These are phyloP conservation scores for Plasmodium fragile DNA, from an alignment of 169 alveolate genomes.

Conservation along the genomic window DNA sequence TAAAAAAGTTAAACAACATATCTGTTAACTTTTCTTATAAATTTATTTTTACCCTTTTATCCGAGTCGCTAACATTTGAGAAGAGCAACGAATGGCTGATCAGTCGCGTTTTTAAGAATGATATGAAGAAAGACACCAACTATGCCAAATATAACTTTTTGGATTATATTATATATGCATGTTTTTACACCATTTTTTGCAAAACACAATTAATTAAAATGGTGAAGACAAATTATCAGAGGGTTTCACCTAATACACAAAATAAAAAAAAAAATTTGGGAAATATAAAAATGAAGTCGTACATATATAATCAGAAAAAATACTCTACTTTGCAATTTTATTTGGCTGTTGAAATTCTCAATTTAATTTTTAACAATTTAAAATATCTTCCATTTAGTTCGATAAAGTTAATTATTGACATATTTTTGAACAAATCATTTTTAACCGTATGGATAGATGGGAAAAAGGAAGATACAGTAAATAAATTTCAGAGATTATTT, in stretches of 20 bases:
- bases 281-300: conserved; percentile 32
- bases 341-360: conserved; percentile 41
- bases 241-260: not conserved
- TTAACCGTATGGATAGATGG: conserved; percentile 26
- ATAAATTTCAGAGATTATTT: conserved; percentile 60
- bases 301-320: conserved; percentile 43
- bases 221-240: conserved; percentile 19
- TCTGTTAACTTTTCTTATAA: conserved; percentile 18
- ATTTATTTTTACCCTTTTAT: conserved; percentile 48
- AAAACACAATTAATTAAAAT: conserved; percentile 43
- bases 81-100: conserved; percentile 17
- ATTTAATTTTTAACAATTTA: conserved; percentile 49
- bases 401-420: conserved; percentile 58
- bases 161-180: conserved; percentile 58
- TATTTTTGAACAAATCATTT: conserved; percentile 36
- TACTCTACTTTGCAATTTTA: conserved; percentile 43
- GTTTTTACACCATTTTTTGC: conserved; percentile 56
- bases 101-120: conserved; percentile 21
- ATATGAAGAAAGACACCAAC: conserved; percentile 38
- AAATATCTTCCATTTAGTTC: conserved; percentile 70
- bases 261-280: not conserved
- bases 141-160: conserved; percentile 45
- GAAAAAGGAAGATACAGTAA: conserved; percentile 11
- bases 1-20: conserved; percentile 32
- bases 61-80: conserved; percentile 31